These are phyloP conservation scores for sunflower (Helianthus annuus) DNA, from an alignment of 129 eudicot species.

Conservation along the genomic window DNA sequence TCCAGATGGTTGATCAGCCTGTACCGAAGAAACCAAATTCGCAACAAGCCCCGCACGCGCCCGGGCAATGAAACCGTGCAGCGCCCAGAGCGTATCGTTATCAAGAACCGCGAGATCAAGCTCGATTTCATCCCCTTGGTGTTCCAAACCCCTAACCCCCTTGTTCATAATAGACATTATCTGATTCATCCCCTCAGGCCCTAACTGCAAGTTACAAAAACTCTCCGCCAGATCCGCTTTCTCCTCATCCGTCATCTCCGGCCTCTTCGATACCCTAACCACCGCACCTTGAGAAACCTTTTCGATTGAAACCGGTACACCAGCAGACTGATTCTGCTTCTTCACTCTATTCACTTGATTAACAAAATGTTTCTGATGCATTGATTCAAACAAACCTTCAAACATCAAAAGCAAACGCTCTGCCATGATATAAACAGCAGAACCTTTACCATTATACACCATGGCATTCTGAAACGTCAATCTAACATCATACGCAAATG, in stretches of 20 bases:
- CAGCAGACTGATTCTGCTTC: too few species aligned
- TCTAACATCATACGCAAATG: conserved; percentile 62
- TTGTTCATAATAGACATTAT: conserved; percentile 36
- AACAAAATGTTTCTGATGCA: not conserved
- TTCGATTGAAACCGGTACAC: not conserved
- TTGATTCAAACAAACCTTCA: too few species aligned
- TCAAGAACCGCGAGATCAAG: conserved; percentile 49
- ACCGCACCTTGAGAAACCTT: not conserved
- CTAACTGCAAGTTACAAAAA: conserved; percentile 31
- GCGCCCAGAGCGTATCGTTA: not conserved
- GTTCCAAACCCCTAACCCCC: conserved; percentile 29
- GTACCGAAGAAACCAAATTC: too few species aligned
- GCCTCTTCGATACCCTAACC: conserved; percentile 9
- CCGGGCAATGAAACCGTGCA: too few species aligned
- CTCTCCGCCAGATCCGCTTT: conserved; percentile 36
- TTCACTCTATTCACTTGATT: not conserved
- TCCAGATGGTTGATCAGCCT: too few species aligned
- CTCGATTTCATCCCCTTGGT: conserved; percentile 41
- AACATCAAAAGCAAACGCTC: too few species aligned
- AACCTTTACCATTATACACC: conserved; percentile 49
- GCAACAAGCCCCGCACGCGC: too few species aligned
- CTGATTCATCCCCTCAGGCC: conserved; percentile 26
- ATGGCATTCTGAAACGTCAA: conserved; percentile 61
- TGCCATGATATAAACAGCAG: too few species aligned
- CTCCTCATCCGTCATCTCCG: conserved; percentile 42